These are phyloP conservation scores for Diutina mesorugosa DNA, from an alignment of 1,139 yeast species.

Conservation along the genomic window DNA sequence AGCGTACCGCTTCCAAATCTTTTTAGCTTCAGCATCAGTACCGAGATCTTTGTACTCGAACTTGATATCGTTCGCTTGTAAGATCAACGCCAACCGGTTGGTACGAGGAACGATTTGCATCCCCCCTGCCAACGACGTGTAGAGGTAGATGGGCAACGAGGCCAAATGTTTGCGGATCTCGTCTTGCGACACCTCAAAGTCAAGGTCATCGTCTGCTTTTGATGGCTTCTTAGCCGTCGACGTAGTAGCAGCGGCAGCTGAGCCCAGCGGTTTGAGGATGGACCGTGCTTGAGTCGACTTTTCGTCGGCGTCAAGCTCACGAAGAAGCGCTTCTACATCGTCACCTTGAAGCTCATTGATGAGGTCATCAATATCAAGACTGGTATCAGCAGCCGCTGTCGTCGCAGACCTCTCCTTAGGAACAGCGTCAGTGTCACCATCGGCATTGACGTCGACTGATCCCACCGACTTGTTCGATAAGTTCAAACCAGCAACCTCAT, in stretches of 20 bases:
- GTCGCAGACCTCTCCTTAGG: neutral
- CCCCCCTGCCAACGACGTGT: conserved; percentile 85
- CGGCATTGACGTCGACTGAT: neutral
- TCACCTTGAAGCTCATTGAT: conserved; percentile 1
- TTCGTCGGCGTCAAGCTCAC: neutral
- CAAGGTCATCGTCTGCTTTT: conserved; percentile 4
- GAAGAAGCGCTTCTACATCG: neutral
- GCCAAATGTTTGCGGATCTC: conserved; percentile 33
- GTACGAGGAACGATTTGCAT: conserved; percentile 77
- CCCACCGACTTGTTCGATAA: conserved; percentile 5
- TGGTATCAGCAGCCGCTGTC: neutral
- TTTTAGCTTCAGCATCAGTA: conserved; percentile 76
- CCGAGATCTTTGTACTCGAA: conserved; percentile 72
- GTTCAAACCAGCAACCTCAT: neutral
- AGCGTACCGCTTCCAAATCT: conserved; percentile 72
- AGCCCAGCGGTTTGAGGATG: neutral
- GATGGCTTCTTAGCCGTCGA: neutral
- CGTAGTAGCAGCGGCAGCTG: neutral
- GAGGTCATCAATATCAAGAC: conserved; percentile 1
- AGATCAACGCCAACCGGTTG: conserved; percentile 61
- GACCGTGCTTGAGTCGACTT: neutral
- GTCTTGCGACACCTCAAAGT: conserved; percentile 28
- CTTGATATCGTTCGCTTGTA: conserved; percentile 60
- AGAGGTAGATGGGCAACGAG: conserved; percentile 56
- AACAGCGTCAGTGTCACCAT: neutral